Conservation (phyloP, 2,329 filamentous ascomycete species). For the Cladorrhinum sp. region DNA sequence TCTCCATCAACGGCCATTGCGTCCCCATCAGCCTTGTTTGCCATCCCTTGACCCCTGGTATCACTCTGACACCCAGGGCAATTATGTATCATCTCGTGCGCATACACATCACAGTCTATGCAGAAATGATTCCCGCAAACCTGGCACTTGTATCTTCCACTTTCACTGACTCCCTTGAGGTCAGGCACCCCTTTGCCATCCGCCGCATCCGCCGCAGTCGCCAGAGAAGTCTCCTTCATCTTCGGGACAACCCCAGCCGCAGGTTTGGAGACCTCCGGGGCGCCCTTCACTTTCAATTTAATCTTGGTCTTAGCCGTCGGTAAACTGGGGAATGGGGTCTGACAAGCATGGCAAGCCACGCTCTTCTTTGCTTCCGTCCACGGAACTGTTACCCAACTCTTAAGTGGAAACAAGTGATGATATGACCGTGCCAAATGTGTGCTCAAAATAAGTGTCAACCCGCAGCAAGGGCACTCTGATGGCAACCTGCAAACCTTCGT, state of each 20-base stretch:
- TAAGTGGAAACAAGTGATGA: constrained; percentile 85
- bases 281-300: constrained; percentile 17
- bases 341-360: constrained; percentile 73
- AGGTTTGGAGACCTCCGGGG: constrained; percentile 17
- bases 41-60: constrained; percentile 30
- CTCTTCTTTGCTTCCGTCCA: constrained; percentile 69
- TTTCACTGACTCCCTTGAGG: constrained; percentile 73
- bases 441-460: constrained; percentile 87
- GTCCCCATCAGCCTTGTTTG: constrained; percentile 10
- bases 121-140: constrained; percentile 91
- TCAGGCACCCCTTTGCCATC: constrained; percentile 21
- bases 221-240: constrained; percentile 7
- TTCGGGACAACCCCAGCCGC: constrained; percentile 11
- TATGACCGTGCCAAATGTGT: constrained; percentile 92
- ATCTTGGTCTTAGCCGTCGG: constrained; percentile 25
- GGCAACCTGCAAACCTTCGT: constrained; percentile 88
- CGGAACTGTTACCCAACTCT: constrained; percentile 85
- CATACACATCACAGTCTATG: constrained; percentile 95
- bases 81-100: constrained; percentile 92
- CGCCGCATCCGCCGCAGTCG: constrained; percentile 22
- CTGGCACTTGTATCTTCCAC: constrained; percentile 81
- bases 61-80: constrained; percentile 81
- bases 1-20: constrained; percentile 16
- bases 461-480: constrained; percentile 85
- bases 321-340: constrained; percentile 63